phyloP scores from a whole-genome alignment of 2,329 filamentous ascomycete genomes.

The Aspergillus hiratsukae region DNA sequence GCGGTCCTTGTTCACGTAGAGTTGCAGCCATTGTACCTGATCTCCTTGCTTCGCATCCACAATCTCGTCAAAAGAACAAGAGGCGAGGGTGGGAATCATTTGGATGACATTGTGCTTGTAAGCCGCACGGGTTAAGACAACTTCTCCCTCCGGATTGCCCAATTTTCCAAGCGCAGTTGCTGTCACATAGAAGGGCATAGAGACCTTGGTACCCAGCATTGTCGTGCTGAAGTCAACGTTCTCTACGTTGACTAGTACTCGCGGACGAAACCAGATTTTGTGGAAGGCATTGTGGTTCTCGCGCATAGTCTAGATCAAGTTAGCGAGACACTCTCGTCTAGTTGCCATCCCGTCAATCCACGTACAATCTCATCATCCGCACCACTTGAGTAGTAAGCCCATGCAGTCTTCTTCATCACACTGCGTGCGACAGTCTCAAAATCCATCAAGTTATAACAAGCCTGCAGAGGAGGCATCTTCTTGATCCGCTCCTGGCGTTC shows the following conservation, averaged over 20 bases:
- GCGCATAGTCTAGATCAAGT: slow-evolving; percentile 65
- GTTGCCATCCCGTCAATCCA: slow-evolving; percentile 1
- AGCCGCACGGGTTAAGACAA: slow-evolving; percentile 79
- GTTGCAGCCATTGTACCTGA: slow-evolving; percentile 93
- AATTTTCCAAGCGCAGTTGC: slow-evolving; percentile 94
- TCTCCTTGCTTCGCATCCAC: slow-evolving; percentile 73
- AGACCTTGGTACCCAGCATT: slow-evolving; percentile 83
- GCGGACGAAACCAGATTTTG: slow-evolving; percentile 94
- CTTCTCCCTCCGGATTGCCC: slow-evolving; percentile 89
- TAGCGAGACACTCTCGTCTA: slow-evolving; percentile 8
- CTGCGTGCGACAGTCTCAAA: slow-evolving; percentile 88
- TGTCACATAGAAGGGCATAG: slow-evolving; percentile 92
- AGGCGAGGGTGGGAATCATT: slow-evolving; percentile 97
- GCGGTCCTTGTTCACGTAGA: slow-evolving; percentile 96
- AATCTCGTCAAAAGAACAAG: slow-evolving; percentile 96
- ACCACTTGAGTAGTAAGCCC: slow-evolving; percentile 96
- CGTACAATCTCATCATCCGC: slow-evolving; percentile 83
- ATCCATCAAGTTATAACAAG: slow-evolving; percentile 92
- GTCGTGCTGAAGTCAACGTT: slow-evolving; percentile 81
- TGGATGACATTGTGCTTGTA: slow-evolving; percentile 86
- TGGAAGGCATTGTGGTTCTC: slow-evolving; percentile 97
- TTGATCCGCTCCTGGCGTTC: slow-evolving; percentile 70
- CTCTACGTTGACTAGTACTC: slow-evolving; percentile 83
- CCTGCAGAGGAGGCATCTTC: slow-evolving; percentile 72
- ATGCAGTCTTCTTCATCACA: slow-evolving; percentile 93